Base-by-base conservation (phyloP, 257 asterid species). In the Fraxinus pennsylvanica region DNA sequence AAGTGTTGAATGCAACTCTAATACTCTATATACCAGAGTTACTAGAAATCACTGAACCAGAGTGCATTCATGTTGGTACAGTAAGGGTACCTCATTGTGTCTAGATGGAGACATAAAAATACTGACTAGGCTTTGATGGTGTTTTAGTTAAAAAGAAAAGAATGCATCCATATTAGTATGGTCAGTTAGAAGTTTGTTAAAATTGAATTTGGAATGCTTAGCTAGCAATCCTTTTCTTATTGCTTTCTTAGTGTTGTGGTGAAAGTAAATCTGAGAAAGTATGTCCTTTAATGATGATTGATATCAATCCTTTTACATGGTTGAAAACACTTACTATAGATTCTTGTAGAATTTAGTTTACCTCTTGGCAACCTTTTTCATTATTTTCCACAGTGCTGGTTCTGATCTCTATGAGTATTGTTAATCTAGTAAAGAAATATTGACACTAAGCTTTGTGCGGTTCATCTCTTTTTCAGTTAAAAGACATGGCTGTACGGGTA, bases 401-500 rank as follows among this genome's bases (percentile, higher is more conserved):
- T 57, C 27, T 57, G 27, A 57, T 57, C 66, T 57, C 66, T 57
- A 0, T n/a, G 27, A 57, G 4, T 9, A n/a, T 6, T 36, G n/a
- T 45, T 39, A 73, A 39, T 65, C 66, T 43, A 77, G 78, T 14
- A 79, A 38, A 39, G 21, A 73, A 29, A 21, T 10, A 47, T 29
- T 71, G 33, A 21, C 76, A 17, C 52, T 54, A 75, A 32, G 50
- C 54, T 81, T 41, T 38, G 36, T 57, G 43, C 25, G 32, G 68
- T 21, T 47, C 39, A 74, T 83, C 59, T 72, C 67, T 39, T 79
- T 76, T 70, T 73, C 80, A 91, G 96, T 69, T 91, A 84, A 87
- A 85, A 72, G 94, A 87, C 72, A 83, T 86, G 88, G 78, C 88
- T 76, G 87, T 84, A 77, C 76, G 80, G 80, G 82, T 70, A 70